Evolutionary conservation across 139 green algal genomes (phyloP).

Genomic region (Tetradesmus lagerheimii): DNA sequence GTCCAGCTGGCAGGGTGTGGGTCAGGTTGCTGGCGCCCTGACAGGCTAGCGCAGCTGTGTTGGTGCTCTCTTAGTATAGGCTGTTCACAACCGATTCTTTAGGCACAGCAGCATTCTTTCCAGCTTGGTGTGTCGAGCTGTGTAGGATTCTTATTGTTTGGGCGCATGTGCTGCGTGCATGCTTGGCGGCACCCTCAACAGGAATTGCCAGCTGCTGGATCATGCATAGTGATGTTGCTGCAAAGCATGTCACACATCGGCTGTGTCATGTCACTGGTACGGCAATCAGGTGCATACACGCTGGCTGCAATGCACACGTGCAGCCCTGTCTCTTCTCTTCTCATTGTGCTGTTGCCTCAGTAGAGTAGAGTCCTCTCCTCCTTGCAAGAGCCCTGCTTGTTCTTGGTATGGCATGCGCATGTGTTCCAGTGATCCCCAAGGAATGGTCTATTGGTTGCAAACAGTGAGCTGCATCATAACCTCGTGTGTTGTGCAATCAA

Average conservation of each 20-base stretch:
- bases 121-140: not conserved
- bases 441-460: not conserved
- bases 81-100: not conserved
- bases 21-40: not conserved
- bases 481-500: not conserved
- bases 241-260: not conserved
- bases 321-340: not conserved
- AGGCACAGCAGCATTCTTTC: not conserved
- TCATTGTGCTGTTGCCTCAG: not conserved
- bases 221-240: conserved; percentile 1
- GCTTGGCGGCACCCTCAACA: not conserved
- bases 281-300: not conserved
- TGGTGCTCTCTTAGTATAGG: not conserved
- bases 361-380: not conserved
- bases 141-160: not conserved
- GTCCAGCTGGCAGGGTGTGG: not conserved
- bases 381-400: not conserved
- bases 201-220: not conserved
- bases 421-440: not conserved
- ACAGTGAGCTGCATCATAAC: not conserved
- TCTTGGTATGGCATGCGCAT: not conserved
- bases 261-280: not conserved
- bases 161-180: not conserved
- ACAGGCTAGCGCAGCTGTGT: not conserved
- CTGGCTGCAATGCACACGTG: not conserved